Evolutionary conservation across 208 protist species (phyloP).

Genomic region (Lotmaria passim): DNA sequence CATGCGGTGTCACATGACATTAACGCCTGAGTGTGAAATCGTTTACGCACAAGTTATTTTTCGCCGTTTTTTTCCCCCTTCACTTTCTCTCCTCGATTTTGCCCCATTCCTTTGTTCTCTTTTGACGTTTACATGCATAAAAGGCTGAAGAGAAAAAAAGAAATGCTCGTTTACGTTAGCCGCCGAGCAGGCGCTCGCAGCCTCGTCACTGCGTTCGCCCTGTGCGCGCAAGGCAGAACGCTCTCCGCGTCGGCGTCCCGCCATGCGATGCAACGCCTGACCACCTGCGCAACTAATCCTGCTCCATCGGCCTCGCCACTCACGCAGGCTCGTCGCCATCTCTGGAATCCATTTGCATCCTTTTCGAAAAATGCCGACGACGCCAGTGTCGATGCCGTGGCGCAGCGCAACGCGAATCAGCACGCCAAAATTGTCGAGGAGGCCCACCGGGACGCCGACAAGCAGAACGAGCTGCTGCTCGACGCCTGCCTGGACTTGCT

Average conservation of each 20-base stretch:
- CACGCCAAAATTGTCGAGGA: constrained; percentile 48
- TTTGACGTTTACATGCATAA: neutral
- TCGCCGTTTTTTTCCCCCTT: neutral
- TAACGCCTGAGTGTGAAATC: too few relatives aligned
- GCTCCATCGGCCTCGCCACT: neutral
- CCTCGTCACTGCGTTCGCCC: neutral
- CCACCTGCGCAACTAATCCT: neutral
- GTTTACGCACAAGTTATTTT: too few relatives aligned
- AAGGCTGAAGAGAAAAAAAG: neutral
- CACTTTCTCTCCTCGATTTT: neutral
- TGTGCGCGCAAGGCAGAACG: neutral
- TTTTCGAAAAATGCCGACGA: neutral
- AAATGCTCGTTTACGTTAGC: neutral
- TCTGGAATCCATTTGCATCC: constrained; percentile 61
- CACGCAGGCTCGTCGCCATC: constrained; percentile 20
- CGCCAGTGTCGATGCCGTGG: constrained; percentile 8
- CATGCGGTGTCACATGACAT: too few relatives aligned
- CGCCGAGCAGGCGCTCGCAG: neutral
- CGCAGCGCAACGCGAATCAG: constrained; percentile 27
- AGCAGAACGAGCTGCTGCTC: constrained; percentile 73
- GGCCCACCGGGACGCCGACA: constrained; percentile 47
- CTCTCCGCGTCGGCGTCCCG: neutral
- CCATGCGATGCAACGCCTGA: neutral
- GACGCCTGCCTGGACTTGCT: constrained; percentile 77
- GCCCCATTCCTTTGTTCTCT: neutral